Percentiles rank a stretch among this genome's conserved stretches.
These are phyloP conservation scores for Pseudonitzschia delicatissima DNA, from an alignment of 108 stramenopile species.

Conservation along the genomic window DNA sequence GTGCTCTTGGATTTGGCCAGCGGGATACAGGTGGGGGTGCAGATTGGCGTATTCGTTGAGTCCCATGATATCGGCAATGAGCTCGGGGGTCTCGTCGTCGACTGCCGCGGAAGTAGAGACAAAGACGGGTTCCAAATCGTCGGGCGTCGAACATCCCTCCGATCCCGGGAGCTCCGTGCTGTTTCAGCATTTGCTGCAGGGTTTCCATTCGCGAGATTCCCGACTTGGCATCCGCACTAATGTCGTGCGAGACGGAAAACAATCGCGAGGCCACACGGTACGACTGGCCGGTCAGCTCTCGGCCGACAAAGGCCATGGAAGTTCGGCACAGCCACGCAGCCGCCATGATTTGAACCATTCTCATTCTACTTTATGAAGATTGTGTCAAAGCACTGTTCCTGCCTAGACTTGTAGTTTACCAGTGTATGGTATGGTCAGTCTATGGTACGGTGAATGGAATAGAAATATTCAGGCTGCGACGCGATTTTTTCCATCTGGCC, in stretches of 20 bases:
- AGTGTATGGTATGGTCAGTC: too few species aligned
- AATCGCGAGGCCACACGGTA: constrained; percentile 1
- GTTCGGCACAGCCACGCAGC: constrained; percentile 12
- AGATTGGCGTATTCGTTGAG: constrained; percentile 52
- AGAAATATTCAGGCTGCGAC: too few species aligned
- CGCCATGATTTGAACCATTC: constrained; percentile 7
- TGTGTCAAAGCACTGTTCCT: too few species aligned
- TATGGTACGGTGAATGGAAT: too few species aligned
- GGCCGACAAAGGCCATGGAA: constrained; percentile 10
- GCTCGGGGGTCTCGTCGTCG: constrained; percentile 11
- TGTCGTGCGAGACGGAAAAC: constrained; percentile 21
- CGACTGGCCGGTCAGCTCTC: neutral
- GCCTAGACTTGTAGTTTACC: too few species aligned
- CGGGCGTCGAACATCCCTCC: neutral
- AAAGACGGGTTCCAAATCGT: neutral
- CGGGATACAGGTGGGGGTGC: constrained; percentile 71
- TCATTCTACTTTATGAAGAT: too few species aligned
- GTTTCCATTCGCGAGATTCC: constrained; percentile 68
- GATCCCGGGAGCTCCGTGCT: constrained; percentile 71
- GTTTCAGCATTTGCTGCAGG: constrained; percentile 57
- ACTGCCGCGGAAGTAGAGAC: neutral
- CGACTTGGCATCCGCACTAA: constrained; percentile 14
- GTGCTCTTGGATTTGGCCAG: constrained; percentile 49
- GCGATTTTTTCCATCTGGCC: too few species aligned
- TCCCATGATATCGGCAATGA: constrained; percentile 38